These are phyloP conservation scores for Cardamine chenopodiifolia DNA, from an alignment of 345 rosid genomes.

Conservation along the genomic window DNA sequence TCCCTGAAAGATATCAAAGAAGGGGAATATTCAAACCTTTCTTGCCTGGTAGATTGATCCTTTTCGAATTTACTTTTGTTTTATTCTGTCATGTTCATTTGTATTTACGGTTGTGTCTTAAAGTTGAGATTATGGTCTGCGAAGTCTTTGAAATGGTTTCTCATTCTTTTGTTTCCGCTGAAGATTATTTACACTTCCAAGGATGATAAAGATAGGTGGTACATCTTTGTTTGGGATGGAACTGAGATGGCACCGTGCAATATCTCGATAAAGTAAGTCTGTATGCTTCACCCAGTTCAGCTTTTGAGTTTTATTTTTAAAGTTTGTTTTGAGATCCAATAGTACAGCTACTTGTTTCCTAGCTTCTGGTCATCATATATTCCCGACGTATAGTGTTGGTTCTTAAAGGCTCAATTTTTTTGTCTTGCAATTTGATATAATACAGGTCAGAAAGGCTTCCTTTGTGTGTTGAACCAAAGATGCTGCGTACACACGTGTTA, in stretches of 20 bases:
- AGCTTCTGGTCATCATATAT: conserved; percentile 5
- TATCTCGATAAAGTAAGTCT: conserved; percentile 31
- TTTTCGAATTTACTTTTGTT: neutral
- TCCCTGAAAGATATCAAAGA: conserved; percentile 37
- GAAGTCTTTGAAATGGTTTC: conserved; percentile 16
- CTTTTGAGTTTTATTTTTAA: too few species aligned
- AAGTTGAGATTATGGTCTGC: neutral
- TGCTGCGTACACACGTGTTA: conserved; percentile 19
- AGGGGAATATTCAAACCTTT: conserved; percentile 26
- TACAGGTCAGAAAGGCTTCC: conserved; percentile 39
- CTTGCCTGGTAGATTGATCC: conserved; percentile 22
- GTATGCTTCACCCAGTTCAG: neutral
- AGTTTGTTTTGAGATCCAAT: neutral
- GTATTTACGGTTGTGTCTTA: neutral
- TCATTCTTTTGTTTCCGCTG: conserved; percentile 1
- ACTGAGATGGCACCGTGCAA: conserved; percentile 36
- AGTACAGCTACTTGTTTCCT: neutral
- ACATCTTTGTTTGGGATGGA: conserved; percentile 41
- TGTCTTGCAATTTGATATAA: conserved; percentile 11
- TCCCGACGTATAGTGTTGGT: neutral
- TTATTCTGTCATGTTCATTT: neutral
- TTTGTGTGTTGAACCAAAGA: conserved; percentile 38
- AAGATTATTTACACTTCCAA: conserved; percentile 37
- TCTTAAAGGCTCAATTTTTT: conserved; percentile 5
- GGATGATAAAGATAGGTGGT: conserved; percentile 20